Conservation (phyloP, 257 asterid genomes). For the Solanum appendiculatum region DNA sequence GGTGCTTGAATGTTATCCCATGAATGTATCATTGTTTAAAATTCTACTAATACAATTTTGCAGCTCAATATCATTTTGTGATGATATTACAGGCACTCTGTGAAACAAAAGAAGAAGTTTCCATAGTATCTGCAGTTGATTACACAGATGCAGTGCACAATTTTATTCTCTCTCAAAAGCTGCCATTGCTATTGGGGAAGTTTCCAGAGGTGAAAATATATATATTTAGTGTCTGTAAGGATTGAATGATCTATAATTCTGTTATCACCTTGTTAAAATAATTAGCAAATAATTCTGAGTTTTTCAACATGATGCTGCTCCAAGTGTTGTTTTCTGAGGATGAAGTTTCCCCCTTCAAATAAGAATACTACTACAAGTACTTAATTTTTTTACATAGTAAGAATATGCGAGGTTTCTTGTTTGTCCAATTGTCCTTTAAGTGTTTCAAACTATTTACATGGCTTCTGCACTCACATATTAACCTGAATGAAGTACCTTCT, state of each 20-base stretch:
- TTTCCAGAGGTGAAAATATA: conserved; percentile 75
- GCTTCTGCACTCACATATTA: neutral
- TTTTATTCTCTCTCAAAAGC: conserved; percentile 83
- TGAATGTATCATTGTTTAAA: neutral
- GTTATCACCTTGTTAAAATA: neutral
- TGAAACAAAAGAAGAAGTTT: conserved; percentile 48
- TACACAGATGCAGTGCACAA: conserved; percentile 97
- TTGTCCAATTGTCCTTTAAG: neutral
- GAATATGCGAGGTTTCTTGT: neutral
- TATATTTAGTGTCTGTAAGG: neutral
- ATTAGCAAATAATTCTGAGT: neutral
- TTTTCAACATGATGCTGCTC: neutral
- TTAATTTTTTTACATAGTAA: neutral
- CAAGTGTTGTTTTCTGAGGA: neutral
- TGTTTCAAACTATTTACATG: neutral
- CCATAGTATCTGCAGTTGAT: conserved; percentile 78
- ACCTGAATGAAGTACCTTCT: neutral
- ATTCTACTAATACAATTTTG: neutral
- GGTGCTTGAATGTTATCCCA: conserved; percentile 26
- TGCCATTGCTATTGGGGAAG: conserved; percentile 77
- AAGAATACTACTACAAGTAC: neutral
- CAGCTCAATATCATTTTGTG: conserved; percentile 4
- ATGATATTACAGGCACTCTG: conserved; percentile 35
- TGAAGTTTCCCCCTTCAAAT: neutral
- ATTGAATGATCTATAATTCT: neutral